phyloP scores from a whole-genome alignment of 305 asterid species.

The Coffea humblotiana region DNA sequence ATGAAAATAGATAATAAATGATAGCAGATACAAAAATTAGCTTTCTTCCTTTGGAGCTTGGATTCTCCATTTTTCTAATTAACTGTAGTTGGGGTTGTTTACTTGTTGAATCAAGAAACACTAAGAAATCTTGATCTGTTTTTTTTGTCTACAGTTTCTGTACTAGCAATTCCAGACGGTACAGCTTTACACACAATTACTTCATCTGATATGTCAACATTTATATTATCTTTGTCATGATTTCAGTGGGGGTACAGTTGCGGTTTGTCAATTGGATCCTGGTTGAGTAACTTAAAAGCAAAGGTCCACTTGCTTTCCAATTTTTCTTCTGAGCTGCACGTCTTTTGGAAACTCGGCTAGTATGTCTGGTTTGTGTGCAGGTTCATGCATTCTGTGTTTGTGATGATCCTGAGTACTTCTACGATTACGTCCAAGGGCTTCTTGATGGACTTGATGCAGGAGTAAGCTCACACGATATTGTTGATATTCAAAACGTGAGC shows the following conservation, averaged over 20 bases:
- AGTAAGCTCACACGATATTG: constrained; percentile 72
- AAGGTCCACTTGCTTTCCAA: constrained; percentile 48
- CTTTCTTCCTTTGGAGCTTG: too few species aligned
- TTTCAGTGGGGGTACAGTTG: constrained; percentile 93
- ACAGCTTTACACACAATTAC: too few species aligned
- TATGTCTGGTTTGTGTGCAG: constrained; percentile 35
- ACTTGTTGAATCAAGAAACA: neutral
- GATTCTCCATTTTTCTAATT: too few species aligned
- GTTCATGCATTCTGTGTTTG: constrained; percentile 83
- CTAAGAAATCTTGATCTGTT: too few species aligned
- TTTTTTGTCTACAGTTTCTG: too few species aligned
- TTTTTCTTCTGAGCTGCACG: neutral
- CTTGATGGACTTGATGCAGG: constrained; percentile 82
- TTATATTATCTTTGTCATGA: constrained; percentile 16
- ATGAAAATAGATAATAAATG: too few species aligned
- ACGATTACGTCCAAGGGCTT: constrained; percentile 66
- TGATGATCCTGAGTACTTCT: constrained; percentile 87
- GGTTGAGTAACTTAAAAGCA: constrained; percentile 70
- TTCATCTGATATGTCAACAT: neutral
- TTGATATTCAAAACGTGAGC: constrained; percentile 71
- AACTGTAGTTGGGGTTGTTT: too few species aligned
- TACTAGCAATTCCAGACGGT: too few species aligned
- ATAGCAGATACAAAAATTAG: too few species aligned
- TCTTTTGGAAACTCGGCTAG: constrained; percentile 5
- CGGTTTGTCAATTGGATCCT: constrained; percentile 88